Base-by-base conservation (phyloP, 2,329 filamentous ascomycete genomes). In the Penicillium sp. region DNA sequence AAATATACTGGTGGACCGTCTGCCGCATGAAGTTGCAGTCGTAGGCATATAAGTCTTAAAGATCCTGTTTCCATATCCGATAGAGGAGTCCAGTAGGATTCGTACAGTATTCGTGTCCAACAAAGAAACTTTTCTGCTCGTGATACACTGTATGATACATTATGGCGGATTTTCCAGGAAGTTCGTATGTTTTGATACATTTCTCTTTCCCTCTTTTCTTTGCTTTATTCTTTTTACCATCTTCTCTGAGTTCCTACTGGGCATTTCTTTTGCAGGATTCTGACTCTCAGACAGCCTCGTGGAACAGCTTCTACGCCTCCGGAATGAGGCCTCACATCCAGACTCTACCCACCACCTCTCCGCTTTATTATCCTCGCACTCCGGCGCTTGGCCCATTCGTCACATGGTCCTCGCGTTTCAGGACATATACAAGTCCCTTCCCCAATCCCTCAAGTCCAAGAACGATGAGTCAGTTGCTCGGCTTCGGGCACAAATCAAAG, bases 401-500 rank as follows among this genome's bases (percentile, higher is more conserved):
- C 20, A 60, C 8, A 25, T 60, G 13, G 43, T 58, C 9, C 14
- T 43, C 9, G 35, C 50, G 5, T 60, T 56, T 13, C 50, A 58
- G 13, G 57, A 58, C 14, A 56, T 60, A 3, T 54, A 58, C 18
- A 56, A 56, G 30, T 46, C 53, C 16, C 33, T 58, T 4, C 57
- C 57, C 0, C 54, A 60, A 46, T n/a, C 44, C 8, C 20, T 49
- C 5, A 60, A 60, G 39, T 38, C 44, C 18, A 38, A 54, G 1
- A 56, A 58, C 20, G 43, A 60, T 45, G 57, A 56, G 27, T 20
- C 43, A 18, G 46, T 44, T 42, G 5, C 33, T n/a, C 30, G n/a
- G 14, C 52, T 59, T 1, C 46, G 48, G 5, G 31, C 45, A 30
- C 55, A 55, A 25, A 49, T 57, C 20, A 59, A 59, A 28, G 31